Percentiles rank a stretch among this genome's conserved stretches.
phyloP scores from a whole-genome alignment of 495 filamentous ascomycete genomes.

The Penicillium atrosanguineum region DNA sequence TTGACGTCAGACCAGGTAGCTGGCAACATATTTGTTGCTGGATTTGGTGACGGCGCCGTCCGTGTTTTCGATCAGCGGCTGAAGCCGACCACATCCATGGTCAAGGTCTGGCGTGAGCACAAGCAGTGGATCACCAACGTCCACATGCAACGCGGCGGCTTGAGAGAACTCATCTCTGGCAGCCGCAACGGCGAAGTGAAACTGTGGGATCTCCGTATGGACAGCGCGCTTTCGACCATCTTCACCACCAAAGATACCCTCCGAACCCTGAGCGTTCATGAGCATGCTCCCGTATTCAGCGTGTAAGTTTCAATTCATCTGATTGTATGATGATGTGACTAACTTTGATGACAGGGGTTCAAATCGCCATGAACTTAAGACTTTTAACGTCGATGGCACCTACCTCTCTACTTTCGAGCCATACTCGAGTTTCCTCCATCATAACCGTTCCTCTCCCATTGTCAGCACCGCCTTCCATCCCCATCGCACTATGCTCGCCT shows the following conservation, averaged over 20 bases:
- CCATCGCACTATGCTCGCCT: slow-evolving; percentile 88
- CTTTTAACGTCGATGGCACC: slow-evolving; percentile 81
- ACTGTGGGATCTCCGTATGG: slow-evolving; percentile 93
- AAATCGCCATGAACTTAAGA: slow-evolving; percentile 80
- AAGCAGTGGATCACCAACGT: slow-evolving; percentile 91
- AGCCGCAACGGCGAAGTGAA: slow-evolving; percentile 89
- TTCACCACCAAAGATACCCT: slow-evolving; percentile 73
- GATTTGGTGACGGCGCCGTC: slow-evolving; percentile 95
- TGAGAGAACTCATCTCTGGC: slow-evolving; percentile 83
- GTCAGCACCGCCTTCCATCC: slow-evolving; percentile 92
- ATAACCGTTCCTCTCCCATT: slow-evolving; percentile 74
- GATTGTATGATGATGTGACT: slow-evolving; percentile 1
- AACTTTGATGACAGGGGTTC: slow-evolving; percentile 63
- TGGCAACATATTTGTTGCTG: slow-evolving; percentile 91
- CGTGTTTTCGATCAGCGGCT: slow-evolving; percentile 89
- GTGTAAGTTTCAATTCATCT: slow-evolving; percentile 61
- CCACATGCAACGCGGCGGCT: slow-evolving; percentile 93
- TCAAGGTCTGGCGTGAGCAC: slow-evolving; percentile 94
- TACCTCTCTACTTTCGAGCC: slow-evolving; percentile 81
- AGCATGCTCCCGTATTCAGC: slow-evolving; percentile 95
- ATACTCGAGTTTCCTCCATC: slow-evolving; percentile 81
- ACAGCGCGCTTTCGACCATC: slow-evolving; percentile 68
- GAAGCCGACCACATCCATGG: slow-evolving; percentile 79
- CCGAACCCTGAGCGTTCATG: slow-evolving; percentile 85
- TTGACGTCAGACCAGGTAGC: slow-evolving; percentile 96